Evolutionary conservation across 2,329 filamentous ascomycete genomes (phyloP), one percentile per base, ranked within the genome.

Genomic region (Geosmithia flava): DNA sequence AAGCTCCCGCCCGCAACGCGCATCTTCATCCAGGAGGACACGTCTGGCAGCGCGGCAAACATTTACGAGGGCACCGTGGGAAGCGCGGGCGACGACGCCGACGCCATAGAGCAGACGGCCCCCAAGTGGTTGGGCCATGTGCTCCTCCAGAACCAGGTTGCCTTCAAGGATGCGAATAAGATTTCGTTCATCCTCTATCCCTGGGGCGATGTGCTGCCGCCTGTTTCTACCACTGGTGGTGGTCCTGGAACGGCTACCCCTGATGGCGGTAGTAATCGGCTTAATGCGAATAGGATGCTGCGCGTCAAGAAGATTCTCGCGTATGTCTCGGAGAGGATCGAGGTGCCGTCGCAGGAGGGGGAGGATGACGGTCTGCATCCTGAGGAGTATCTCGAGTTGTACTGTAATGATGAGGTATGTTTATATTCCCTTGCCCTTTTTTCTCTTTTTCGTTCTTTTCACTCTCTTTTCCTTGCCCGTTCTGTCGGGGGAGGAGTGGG

Each of bases 201-300:
- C 0, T 75, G 86, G 56, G 83, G 87, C 54, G 68, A 75, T 23
- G 69, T 97, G 47, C 88, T 89, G 1, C 33, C 33, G 3, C 76
- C 75, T 48, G 84, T 96, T 46, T 78, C 84, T 30, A 78, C 81
- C 80, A 27, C 23, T 27, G 23, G 4, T 8, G 23, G 4, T 8
- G 8, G 23, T 27, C 8, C 23, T 8, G n/a, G n/a, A n/a, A 27
- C 23, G 23, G 4, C 23, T 27, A 8, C 23, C 4, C 8, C 23
- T 8, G 23, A 27, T 3, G 89, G 95, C 59, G 84, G 83, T 47
- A 95, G 91, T 63, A 91, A 90, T 54, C 83, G 93, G 20, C 74
- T 98, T 47, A 98, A 97, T 62, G 93, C 93, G 11, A 98, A 97
- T 60, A 80, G 91, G 48, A 97, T 98, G 93, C 74, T 98, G 46